These are phyloP conservation scores for Urtica urens DNA, from an alignment of 306 rosid genomes.

Conservation along the genomic window DNA sequence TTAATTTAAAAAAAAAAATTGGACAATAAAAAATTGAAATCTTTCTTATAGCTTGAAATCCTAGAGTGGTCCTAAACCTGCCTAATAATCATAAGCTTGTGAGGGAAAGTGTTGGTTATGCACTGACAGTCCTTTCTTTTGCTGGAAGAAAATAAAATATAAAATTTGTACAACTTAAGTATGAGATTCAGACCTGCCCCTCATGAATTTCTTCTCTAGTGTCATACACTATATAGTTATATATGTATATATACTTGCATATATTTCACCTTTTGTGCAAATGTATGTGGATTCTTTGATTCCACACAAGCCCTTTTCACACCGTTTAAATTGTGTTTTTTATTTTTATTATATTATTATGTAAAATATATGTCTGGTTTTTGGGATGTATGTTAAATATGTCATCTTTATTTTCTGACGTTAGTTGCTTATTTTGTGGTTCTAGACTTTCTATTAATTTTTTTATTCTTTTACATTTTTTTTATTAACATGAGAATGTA, in stretches of 20 bases:
- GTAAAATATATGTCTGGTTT: background rate
- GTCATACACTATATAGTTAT: background rate
- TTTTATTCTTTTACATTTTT: no score
- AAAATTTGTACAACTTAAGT: conserved; percentile 11
- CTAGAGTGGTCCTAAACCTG: conserved; percentile 34
- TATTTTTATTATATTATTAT: no score
- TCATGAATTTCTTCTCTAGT: conserved; percentile 12
- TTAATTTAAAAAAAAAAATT: no score
- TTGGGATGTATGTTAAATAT: background rate
- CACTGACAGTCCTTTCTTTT: conserved; percentile 17
- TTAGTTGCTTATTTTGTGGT: no score
- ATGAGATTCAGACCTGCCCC: background rate
- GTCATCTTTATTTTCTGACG: background rate
- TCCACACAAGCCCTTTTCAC: background rate
- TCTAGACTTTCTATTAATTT: no score
- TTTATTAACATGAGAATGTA: no score
- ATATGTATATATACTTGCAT: no score
- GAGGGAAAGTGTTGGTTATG: conserved; percentile 13
- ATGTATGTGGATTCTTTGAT: background rate
- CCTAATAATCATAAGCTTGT: conserved; percentile 13
- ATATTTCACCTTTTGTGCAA: background rate
- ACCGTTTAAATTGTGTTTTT: background rate
- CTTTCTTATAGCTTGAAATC: background rate
- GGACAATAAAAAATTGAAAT: no score
- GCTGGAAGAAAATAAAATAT: background rate